A percentile compares a stretch with the other conserved stretches of the same genome.
Evolutionary conservation across 2,329 filamentous ascomycete genomes (phyloP).

Genomic region (Penicillium janthinellum): DNA sequence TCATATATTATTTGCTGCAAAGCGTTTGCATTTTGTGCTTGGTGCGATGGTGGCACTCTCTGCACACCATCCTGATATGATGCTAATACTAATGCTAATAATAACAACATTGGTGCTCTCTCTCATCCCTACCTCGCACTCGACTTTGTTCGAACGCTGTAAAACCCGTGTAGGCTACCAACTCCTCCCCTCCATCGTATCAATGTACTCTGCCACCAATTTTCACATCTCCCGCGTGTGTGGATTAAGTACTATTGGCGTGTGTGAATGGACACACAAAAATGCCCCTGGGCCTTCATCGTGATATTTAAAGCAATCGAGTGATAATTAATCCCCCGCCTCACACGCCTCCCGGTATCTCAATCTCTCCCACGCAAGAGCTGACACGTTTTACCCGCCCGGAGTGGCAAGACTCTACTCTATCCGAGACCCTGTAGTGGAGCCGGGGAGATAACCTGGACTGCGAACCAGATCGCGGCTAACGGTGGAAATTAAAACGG

Average conservation of each 20-base stretch:
- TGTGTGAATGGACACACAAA: not conserved
- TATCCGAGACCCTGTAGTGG: slow-evolving; percentile 23
- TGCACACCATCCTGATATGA: not conserved
- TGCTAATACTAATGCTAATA: not conserved
- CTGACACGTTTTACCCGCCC: slow-evolving; percentile 16
- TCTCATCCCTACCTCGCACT: not conserved
- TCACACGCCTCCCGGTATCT: too few relatives aligned
- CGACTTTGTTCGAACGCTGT: not conserved
- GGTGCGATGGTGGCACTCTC: not conserved
- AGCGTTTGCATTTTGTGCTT: not conserved
- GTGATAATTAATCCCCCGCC: too few relatives aligned
- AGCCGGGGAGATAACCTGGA: slow-evolving; percentile 22
- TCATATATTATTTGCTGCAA: not conserved
- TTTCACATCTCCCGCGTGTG: not conserved
- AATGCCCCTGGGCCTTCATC: not conserved
- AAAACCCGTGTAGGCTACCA: not conserved
- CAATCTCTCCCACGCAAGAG: not conserved
- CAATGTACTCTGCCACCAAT: not conserved
- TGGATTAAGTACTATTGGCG: not conserved
- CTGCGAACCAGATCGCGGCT: slow-evolving; percentile 23
- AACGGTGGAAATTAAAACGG: slow-evolving; percentile 24
- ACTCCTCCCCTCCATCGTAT: not conserved
- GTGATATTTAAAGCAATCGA: not conserved
- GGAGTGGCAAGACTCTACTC: slow-evolving; percentile 19
- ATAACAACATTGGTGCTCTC: not conserved